Conservation (phyloP, 139 green algal genomes). For the Picochlorum sp. region DNA sequence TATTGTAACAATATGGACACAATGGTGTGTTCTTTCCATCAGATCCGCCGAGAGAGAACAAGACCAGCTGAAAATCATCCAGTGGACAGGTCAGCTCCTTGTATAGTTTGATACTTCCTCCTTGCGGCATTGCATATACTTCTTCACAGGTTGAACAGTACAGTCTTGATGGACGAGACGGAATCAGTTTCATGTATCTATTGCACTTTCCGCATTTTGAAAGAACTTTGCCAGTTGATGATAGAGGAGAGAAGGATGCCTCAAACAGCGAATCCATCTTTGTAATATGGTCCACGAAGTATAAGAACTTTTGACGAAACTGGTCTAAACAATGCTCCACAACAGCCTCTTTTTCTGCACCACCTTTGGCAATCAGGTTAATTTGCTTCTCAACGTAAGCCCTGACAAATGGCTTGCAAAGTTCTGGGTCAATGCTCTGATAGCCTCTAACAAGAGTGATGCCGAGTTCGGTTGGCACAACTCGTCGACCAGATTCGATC, state of each 20-base stretch:
- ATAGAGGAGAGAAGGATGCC: conserved; percentile 73
- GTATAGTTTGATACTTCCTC: conserved; percentile 75
- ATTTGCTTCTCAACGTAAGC: conserved; percentile 81
- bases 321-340: conserved; percentile 60
- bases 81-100: conserved; percentile 73
- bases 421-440: conserved; percentile 48
- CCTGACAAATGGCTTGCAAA: conserved; percentile 65
- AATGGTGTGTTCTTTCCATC: conserved; percentile 77
- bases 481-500: conserved; percentile 50
- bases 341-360: conserved; percentile 62
- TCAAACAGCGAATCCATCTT: conserved; percentile 91
- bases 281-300: conserved; percentile 66
- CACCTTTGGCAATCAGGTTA: conserved; percentile 58
- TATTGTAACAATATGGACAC: conserved; percentile 84
- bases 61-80: conserved; percentile 78
- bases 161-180: conserved; percentile 58
- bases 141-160: conserved; percentile 87
- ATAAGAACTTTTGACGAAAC: conserved; percentile 67
- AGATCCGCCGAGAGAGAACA: conserved; percentile 67
- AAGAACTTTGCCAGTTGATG: conserved; percentile 62
- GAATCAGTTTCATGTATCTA: conserved; percentile 80
- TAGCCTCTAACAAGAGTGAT: conserved; percentile 60
- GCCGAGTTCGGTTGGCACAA: conserved; percentile 79
- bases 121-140: conserved; percentile 71
- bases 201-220: conserved; percentile 77